Evolutionary conservation across 108 stramenopile species (phyloP).

Genomic region (Skeletonema menzelii): DNA sequence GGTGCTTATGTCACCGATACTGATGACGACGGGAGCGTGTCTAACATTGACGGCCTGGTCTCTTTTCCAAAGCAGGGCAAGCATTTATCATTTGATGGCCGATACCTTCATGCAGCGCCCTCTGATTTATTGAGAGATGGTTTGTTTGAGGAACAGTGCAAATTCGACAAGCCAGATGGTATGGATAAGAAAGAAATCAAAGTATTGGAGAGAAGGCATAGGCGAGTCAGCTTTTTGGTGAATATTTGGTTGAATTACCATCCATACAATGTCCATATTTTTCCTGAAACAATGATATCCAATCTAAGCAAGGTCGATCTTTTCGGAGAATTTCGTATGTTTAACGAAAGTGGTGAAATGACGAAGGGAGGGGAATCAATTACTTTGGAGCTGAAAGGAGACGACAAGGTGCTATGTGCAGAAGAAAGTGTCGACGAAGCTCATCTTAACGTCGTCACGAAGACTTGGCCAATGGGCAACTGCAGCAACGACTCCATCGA

Average conservation of each 20-base stretch:
- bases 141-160: constrained; percentile 53
- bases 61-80: constrained; percentile 76
- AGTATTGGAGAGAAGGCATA: constrained; percentile 22
- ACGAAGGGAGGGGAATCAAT: not conserved
- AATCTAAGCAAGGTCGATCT: constrained; percentile 32
- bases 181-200: constrained; percentile 27
- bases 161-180: not conserved
- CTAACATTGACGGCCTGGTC: constrained; percentile 41
- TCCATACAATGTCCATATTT: constrained; percentile 30
- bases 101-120: constrained; percentile 78
- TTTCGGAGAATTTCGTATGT: constrained; percentile 20
- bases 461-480: constrained; percentile 70
- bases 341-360: constrained; percentile 2
- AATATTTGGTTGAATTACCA: constrained; percentile 46
- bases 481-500: constrained; percentile 48
- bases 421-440: not conserved
- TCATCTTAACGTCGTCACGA: not conserved
- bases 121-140: constrained; percentile 63
- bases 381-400: not conserved
- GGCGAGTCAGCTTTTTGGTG: constrained; percentile 44
- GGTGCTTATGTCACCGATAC: constrained; percentile 54
- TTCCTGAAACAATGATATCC: constrained; percentile 39
- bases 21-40: constrained; percentile 8
- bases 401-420: not conserved
- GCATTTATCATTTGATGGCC: constrained; percentile 82